Base-by-base conservation (phyloP, 2,329 filamentous ascomycete species). In the Penicillium sp. region DNA sequence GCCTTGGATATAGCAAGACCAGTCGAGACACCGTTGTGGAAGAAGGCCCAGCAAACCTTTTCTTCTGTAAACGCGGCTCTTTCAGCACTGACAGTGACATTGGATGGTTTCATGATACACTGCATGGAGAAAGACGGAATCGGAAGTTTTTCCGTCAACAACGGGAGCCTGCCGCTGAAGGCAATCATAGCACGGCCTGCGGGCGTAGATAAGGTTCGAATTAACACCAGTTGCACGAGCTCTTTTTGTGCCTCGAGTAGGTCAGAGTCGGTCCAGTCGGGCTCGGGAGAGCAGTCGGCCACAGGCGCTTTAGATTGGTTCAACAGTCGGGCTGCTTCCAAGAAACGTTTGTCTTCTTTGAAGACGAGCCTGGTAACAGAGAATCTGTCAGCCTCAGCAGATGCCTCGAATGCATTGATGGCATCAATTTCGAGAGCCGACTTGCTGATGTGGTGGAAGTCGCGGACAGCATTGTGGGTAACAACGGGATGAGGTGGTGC, bases 31-130 rank as follows among this genome's bases (percentile, higher is more conserved):
- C 92, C 92, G 41, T 93, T 87, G 60, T 98, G 92, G 65, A 98
- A 98, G 65, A 95, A 98, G 0, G 90, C 89, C 92, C 92, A 98
- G 57, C 87, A 90, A 27, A 95, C 87, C 63, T 94, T 96, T 54
- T 98, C 92, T 65, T 98, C 92, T 0, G 85, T 90, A 55, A 94
- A 94, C 2, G 83, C 72, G 4, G 76, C 74, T 54, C 90, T 87
- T 57, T 98, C 92, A 5, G 92, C 88, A n/a, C 86, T 89, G 18
- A 98, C 84, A 2, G 86, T 93, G 23, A 88, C 88, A 47, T 93
- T 92, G 44, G 84, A 82, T 2, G 93, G 92, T 57, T 88, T 92
- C 71, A 98, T 89, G 6, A 92, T 73, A 56, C 89, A 95, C 36
- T 85, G 87, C 23, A 95, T 74, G 47, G 89, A 95, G 67, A 98